phyloP scores from a whole-genome alignment of 805 yeast genomes.

The Tetrapisispora namnaoensis region DNA sequence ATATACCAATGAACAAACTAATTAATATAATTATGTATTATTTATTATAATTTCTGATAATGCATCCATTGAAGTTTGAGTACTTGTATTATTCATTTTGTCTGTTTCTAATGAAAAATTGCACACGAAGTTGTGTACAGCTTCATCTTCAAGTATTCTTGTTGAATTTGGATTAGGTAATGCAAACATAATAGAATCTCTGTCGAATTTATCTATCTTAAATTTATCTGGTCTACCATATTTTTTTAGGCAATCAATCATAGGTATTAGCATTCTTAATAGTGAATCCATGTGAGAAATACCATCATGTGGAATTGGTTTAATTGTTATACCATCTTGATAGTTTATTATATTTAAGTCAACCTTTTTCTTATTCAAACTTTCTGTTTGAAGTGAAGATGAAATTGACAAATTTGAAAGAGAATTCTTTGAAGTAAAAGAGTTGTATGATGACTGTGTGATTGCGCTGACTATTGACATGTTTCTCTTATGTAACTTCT shows the following conservation, averaged over 20 bases:
- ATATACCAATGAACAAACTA: neutral
- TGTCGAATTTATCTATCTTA: slow-evolving; percentile 41
- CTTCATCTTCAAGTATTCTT: neutral
- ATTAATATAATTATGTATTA: neutral
- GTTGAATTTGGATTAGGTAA: slow-evolving; percentile 51
- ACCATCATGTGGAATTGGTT: slow-evolving; percentile 62
- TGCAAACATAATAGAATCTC: slow-evolving; percentile 52
- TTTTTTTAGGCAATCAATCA: slow-evolving; percentile 52
- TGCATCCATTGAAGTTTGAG: neutral
- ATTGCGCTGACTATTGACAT: slow-evolving; percentile 1
- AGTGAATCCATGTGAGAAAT: slow-evolving; percentile 58
- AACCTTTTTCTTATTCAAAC: neutral
- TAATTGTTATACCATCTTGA: slow-evolving; percentile 33
- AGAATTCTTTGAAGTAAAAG: neutral
- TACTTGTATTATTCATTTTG: neutral
- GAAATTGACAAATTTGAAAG: neutral
- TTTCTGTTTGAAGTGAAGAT: slow-evolving; percentile 1
- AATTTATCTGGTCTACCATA: slow-evolving; percentile 68
- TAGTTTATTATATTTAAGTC: neutral
- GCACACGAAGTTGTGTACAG: neutral
- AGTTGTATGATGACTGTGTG: neutral
- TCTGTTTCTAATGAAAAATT: neutral
- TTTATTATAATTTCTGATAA: neutral
- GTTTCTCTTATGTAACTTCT: neutral
- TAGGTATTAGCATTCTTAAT: slow-evolving; percentile 55